Conservation (phyloP, 768 basidiomycete genomes). For the Brasilioporus rufonigricans region DNA sequence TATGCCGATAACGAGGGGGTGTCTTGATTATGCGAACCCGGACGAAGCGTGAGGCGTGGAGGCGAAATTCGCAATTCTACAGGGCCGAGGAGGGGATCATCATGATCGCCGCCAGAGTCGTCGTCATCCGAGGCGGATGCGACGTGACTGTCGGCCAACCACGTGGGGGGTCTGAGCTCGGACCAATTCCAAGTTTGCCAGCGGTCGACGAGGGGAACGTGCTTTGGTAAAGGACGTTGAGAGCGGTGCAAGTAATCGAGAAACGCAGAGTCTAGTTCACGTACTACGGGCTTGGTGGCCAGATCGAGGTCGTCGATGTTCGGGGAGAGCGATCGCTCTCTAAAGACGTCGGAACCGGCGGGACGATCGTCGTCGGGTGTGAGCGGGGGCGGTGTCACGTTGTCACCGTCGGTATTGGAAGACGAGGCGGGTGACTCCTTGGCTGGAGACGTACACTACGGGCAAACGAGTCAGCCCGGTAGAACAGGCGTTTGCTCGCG, state of each 20-base stretch:
- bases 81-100: conserved; percentile 13
- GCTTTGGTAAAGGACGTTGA: conserved; percentile 24
- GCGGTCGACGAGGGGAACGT: conserved; percentile 22
- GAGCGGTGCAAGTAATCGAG: conserved; percentile 26
- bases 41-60: conserved; percentile 12
- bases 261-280: conserved; percentile 23
- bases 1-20: conserved; percentile 15
- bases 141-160: conserved; percentile 14
- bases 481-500: background rate
- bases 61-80: conserved; percentile 13
- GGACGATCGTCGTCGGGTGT: conserved; percentile 36
- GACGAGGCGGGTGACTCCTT: conserved; percentile 29
- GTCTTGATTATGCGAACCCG: conserved; percentile 14
- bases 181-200: conserved; percentile 37
- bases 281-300: conserved; percentile 20
- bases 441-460: conserved; percentile 18
- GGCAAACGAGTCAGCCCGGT: conserved; percentile 3
- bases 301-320: conserved; percentile 21
- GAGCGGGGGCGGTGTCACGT: conserved; percentile 34
- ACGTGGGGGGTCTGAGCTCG: conserved; percentile 29
- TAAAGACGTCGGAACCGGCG: conserved; percentile 18
- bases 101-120: conserved; percentile 26
- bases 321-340: conserved; percentile 24
- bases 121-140: conserved; percentile 16
- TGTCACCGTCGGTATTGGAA: conserved; percentile 31